These are phyloP conservation scores for Protomyces lactucae-debilis DNA, from an alignment of 1,139 yeast genomes.

Conservation along the genomic window DNA sequence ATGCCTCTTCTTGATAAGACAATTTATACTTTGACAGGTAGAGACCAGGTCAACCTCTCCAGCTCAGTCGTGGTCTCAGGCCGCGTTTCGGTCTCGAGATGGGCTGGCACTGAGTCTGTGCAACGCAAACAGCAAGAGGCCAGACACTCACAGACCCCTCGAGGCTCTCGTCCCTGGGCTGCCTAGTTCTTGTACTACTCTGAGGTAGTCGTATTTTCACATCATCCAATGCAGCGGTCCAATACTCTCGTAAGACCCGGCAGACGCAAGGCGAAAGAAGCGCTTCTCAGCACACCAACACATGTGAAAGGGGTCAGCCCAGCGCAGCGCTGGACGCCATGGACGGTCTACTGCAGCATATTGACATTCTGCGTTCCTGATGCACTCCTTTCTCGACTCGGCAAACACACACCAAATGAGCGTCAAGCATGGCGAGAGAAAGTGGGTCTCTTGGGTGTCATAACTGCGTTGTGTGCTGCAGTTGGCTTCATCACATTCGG, in stretches of 20 bases:
- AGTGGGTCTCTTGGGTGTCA: constrained; percentile 40
- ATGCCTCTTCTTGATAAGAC: too few species aligned
- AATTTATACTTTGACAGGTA: too few species aligned
- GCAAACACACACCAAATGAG: constrained; percentile 36
- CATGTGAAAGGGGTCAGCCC: neutral
- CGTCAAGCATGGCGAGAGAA: constrained; percentile 46
- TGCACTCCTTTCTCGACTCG: neutral
- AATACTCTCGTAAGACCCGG: neutral
- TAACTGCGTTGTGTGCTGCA: constrained; percentile 39
- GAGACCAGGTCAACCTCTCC: neutral
- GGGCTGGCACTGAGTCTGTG: too few species aligned
- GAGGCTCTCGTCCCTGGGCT: too few species aligned
- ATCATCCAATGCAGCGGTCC: neutral
- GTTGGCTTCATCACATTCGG: constrained; percentile 45
- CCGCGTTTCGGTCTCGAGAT: too few species aligned
- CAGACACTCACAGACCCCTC: too few species aligned
- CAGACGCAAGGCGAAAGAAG: neutral
- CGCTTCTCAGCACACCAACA: neutral
- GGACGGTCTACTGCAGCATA: neutral
- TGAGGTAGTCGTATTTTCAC: neutral
- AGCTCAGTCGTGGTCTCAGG: neutral
- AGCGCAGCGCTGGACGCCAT: neutral
- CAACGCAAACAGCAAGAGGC: too few species aligned
- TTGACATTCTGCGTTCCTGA: neutral
- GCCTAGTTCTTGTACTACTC: too few species aligned